These are phyloP conservation scores for Colletotrichum sp. DNA, from an alignment of 2,329 filamentous ascomycete genomes.

Conservation along the genomic window DNA sequence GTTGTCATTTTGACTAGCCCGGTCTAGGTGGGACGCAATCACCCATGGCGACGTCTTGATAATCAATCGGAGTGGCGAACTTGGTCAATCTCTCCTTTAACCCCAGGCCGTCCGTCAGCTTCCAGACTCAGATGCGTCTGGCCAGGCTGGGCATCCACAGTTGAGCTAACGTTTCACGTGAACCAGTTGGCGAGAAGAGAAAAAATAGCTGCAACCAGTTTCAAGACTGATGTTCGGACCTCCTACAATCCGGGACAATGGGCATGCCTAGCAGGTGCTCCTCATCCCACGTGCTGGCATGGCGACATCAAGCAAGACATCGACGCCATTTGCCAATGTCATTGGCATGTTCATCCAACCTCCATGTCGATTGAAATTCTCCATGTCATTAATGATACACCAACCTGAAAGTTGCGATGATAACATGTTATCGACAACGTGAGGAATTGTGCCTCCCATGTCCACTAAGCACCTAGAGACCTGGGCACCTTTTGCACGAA, in stretches of 20 bases:
- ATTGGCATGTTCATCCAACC: neutral
- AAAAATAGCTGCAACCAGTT: neutral
- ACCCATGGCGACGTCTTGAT: neutral
- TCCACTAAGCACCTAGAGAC: neutral
- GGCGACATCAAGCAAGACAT: neutral
- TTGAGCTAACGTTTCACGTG: neutral
- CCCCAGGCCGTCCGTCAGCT: neutral
- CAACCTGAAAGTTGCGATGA: neutral
- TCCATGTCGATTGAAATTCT: neutral
- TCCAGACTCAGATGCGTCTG: neutral
- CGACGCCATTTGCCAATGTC: neutral
- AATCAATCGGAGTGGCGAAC: neutral
- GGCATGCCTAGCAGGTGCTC: neutral
- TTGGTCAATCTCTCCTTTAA: neutral
- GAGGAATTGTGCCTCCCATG: rapidly evolving
- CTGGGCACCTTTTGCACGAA: neutral
- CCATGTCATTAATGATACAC: neutral
- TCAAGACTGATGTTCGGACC: neutral
- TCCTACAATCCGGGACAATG: neutral
- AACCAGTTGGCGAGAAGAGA: neutral
- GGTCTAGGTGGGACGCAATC: neutral
- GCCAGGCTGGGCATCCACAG: neutral
- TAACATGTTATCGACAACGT: rapidly evolving
- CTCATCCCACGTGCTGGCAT: neutral
- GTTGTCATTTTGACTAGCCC: neutral